These are phyloP conservation scores for Salvia sclarea DNA, from an alignment of 305 asterid genomes.

Conservation along the genomic window DNA sequence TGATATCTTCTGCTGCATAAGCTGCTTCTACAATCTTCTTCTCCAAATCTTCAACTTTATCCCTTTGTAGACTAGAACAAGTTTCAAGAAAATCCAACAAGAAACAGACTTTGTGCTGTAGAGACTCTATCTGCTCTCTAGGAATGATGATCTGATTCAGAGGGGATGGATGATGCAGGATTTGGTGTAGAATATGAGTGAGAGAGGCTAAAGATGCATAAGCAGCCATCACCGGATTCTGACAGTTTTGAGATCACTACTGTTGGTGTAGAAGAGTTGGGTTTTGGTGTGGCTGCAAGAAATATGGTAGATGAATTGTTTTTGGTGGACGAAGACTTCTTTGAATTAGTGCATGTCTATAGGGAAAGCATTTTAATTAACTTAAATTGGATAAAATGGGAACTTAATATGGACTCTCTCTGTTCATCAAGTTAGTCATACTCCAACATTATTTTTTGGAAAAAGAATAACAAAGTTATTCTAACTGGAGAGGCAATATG, in stretches of 20 bases:
- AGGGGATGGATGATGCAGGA: constrained; percentile 6
- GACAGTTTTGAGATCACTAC: not conserved
- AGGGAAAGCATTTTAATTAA: not conserved
- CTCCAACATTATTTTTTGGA: no score
- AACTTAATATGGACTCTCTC: no score
- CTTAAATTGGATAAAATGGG: not conserved
- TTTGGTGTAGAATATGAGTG: constrained; percentile 12
- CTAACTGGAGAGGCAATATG: no score
- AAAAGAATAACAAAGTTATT: no score
- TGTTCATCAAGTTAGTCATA: no score
- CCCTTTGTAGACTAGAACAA: not conserved
- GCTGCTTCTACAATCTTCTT: constrained; percentile 17
- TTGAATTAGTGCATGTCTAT: not conserved
- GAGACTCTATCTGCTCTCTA: not conserved
- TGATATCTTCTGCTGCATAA: constrained; percentile 13
- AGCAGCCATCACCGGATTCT: constrained; percentile 20
- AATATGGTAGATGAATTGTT: not conserved
- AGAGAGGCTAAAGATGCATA: constrained; percentile 26
- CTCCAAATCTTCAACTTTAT: not conserved
- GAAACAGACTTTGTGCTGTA: constrained; percentile 5
- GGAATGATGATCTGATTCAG: not conserved
- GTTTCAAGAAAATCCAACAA: constrained; percentile 15
- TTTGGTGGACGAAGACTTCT: not conserved
- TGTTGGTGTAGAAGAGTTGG: not conserved
- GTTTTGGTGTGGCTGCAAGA: not conserved